Evolutionary conservation across 164 flowering plant genomes (phyloP), one percentile per base, ranked within the genome.

Genomic region (Chimonanthus salicifolius): DNA sequence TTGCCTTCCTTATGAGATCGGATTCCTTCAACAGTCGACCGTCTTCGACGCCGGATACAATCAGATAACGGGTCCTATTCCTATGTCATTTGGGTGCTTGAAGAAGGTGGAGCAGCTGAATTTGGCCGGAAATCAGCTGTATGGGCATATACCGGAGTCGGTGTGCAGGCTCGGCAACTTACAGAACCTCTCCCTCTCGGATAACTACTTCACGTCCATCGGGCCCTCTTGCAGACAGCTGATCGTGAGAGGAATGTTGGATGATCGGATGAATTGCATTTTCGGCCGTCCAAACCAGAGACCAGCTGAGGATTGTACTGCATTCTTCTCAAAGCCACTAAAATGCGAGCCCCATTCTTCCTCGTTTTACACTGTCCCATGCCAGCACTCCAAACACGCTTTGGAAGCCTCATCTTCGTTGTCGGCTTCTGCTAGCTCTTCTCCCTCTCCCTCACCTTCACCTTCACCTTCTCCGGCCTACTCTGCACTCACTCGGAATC

Each of bases 1-100:
- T 68, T 86, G 90, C 65, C 75, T 89, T 5, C 93, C 93, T 0
- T 82, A 74, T 64, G 88, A 89, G 70, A 84, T 89, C 7, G 93
- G 93, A 18, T 62, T 68, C 43, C 72, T 89, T 70, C 64, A 58
- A n/a, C 9, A 75, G 9, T 60, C 82, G 4, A 77, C 75, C 0
- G 84, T 86, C 9, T 85, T 89, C 66, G 91, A 89, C 58, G 87
- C 62, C n/a, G 76, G 86, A 6, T 0, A 0, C 13, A 89, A 89
- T 67, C 4, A 0, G 18, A 67, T 89, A 43, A 85, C 85, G 1
- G 93, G 93, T n/a, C 85, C 86, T 3, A 74, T 89, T 0, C 93
- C 93, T 0, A 68, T 69, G 5, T 86, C 89, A 0, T 82, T 87
- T 6, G 87, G 73, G 2, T 84, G 89, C 70, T 64, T 89, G 72